Base-by-base conservation (phyloP, 2,329 filamentous ascomycete species). In the Lasiodiplodia citricola region DNA sequence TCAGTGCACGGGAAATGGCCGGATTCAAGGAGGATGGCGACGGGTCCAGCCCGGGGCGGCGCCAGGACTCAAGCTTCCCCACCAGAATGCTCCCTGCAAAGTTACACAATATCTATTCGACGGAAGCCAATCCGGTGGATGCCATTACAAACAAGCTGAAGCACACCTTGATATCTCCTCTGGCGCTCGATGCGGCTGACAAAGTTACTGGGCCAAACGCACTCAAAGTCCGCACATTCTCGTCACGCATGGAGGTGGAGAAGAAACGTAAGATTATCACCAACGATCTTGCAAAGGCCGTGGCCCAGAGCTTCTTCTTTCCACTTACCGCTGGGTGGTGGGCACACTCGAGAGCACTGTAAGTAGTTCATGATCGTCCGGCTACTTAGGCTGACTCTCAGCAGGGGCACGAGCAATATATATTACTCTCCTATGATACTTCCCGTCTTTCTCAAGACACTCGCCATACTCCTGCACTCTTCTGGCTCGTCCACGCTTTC, bases 161-260 rank as follows among this genome's bases (percentile, higher is more conserved):
- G 4, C 87, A 89, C 31, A 84, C 85, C 0, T 92, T 97, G 74
- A 89, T 98, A 23, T 88, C 90, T 18, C 96, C 96, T 0, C 83
- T 98, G 35, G 94, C 95, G 1, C 90, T 92, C 47, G 85, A 89
- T 69, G 93, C 94, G 2, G 94, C 94, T 51, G 94, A 97, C 76
- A 85, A 90, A 25, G 85, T 89, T 7, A 91, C 91, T 0, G 94
- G 95, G 0, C 94, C 96, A 0, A 89, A 94, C 72, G 87, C 91
- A 6, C 87, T 99, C 56, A 98, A 98, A 81, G 87, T 98, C 25
- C 90, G 93, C 35, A 97, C 91, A 2, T 97, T 98, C 80, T 95
- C 91, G 13, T 92, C 92, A 0, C 89, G 92, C 21, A 89, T 94
- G 78, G 85, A 88, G 69, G 85, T 90, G 21, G 87, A 91, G 74